These are phyloP conservation scores for Nissolia schottii DNA, from an alignment of 306 rosid species.

Conservation along the genomic window DNA sequence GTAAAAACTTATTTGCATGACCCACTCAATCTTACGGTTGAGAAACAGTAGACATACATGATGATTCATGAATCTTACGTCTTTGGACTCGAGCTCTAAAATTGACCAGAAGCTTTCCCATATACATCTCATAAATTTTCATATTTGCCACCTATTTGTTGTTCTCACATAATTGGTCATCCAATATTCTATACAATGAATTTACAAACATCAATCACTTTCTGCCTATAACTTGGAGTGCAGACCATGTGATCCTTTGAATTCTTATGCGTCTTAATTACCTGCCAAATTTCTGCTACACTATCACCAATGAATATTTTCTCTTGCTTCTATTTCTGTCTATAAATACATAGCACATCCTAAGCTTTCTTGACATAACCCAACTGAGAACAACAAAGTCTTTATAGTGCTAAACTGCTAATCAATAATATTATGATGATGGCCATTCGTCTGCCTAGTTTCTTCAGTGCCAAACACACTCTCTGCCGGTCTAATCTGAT, in stretches of 20 bases:
- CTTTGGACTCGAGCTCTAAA: neutral
- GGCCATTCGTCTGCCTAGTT: constrained; percentile 16
- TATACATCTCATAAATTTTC: neutral
- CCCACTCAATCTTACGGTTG: neutral
- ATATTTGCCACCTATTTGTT: neutral
- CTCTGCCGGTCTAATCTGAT: constrained; percentile 28
- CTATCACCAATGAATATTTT: neutral
- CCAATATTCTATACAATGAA: neutral
- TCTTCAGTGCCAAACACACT: constrained; percentile 29
- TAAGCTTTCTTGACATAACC: neutral
- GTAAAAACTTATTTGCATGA: neutral
- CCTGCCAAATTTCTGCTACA: constrained; percentile 9
- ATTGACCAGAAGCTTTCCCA: neutral
- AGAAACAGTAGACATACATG: neutral
- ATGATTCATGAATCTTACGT: neutral
- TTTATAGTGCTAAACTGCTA: neutral
- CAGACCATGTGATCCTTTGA: constrained; percentile 16
- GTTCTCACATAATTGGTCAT: neutral
- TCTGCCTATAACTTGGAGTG: constrained; percentile 5
- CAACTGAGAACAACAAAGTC: neutral
- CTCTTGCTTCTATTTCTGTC: neutral
- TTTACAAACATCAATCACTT: neutral
- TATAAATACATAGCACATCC: constrained; percentile 10
- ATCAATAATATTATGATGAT: neutral
- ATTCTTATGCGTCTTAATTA: neutral